Percentiles rank a stretch among this genome's conserved stretches.
These are phyloP conservation scores for Scopulariopsis brevicaulis DNA, from an alignment of 2,329 filamentous ascomycete genomes.

Conservation along the genomic window DNA sequence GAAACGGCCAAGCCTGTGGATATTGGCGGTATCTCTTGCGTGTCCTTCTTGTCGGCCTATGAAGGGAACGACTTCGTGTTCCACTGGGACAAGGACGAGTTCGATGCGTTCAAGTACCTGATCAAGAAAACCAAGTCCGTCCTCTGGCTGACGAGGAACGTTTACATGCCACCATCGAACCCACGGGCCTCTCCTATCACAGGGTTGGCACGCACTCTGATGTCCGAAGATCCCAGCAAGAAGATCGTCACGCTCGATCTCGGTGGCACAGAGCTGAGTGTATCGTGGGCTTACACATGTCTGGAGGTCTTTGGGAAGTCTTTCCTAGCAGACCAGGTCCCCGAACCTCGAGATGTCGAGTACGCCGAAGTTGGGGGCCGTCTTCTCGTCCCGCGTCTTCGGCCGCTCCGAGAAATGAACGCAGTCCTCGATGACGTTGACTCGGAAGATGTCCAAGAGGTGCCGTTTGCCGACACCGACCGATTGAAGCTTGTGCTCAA, in stretches of 20 bases:
- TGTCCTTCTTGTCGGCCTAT: constrained; percentile 32
- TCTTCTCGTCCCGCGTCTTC: constrained; percentile 32
- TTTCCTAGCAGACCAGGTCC: not conserved
- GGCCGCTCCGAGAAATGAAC: constrained; percentile 15
- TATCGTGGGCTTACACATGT: not conserved
- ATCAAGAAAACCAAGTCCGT: constrained; percentile 23
- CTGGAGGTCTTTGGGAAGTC: constrained; percentile 2
- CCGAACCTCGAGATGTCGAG: constrained; percentile 16
- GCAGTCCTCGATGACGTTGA: not conserved
- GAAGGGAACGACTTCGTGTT: constrained; percentile 9
- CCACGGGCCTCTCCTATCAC: constrained; percentile 27
- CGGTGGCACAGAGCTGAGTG: not conserved
- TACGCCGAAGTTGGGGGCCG: constrained; percentile 25
- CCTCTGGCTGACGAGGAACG: constrained; percentile 33
- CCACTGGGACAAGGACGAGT: constrained; percentile 23
- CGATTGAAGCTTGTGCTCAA: not conserved
- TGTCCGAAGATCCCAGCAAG: constrained; percentile 35
- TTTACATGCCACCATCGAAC: constrained; percentile 18
- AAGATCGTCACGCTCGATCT: constrained; percentile 32
- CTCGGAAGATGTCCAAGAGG: not conserved
- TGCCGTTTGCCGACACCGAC: not conserved
- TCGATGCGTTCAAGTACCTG: constrained; percentile 26
- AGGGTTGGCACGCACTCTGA: constrained; percentile 33
- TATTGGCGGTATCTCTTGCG: not conserved
- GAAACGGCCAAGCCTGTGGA: not conserved